Conservation (phyloP, 345 rosid species). For the Eucalyptus tenuipes region DNA sequence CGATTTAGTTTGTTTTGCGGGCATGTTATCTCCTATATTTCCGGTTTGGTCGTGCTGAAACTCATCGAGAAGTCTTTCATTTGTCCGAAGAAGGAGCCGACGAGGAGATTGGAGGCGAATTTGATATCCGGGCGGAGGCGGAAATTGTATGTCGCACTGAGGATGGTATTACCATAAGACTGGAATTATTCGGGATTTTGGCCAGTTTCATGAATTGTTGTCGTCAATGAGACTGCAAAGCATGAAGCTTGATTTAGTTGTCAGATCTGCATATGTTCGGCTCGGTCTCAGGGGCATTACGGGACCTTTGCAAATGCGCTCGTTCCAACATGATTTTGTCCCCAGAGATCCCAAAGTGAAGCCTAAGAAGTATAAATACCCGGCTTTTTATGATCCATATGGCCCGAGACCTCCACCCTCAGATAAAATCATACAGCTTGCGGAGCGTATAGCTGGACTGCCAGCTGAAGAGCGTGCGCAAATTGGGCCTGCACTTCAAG, state of each 20-base stretch:
- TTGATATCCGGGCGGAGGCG: accelerated
- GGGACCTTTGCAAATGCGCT: conserved; percentile 28
- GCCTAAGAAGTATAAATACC: conserved; percentile 35
- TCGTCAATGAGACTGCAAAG: neutral
- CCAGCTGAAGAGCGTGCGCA: conserved; percentile 2
- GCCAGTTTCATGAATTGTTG: neutral
- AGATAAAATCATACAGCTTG: conserved; percentile 36
- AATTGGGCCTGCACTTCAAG: neutral
- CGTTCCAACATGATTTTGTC: conserved; percentile 37
- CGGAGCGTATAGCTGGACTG: conserved; percentile 24
- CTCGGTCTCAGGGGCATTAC: conserved; percentile 1
- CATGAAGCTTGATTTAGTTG: conserved; percentile 19
- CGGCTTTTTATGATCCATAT: conserved; percentile 37
- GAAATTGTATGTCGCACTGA: neutral
- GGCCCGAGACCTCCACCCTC: conserved; percentile 50
- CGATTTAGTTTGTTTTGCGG: neutral
- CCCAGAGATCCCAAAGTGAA: conserved; percentile 40
- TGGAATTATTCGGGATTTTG: neutral
- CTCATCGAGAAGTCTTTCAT: neutral
- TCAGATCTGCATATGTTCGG: neutral
- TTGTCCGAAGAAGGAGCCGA: neutral
- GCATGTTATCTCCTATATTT: neutral
- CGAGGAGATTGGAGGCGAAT: neutral
- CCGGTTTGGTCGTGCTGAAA: neutral
- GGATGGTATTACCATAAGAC: neutral